These are phyloP conservation scores for Hypericum androsaemum DNA, from an alignment of 345 rosid genomes.

Conservation along the genomic window DNA sequence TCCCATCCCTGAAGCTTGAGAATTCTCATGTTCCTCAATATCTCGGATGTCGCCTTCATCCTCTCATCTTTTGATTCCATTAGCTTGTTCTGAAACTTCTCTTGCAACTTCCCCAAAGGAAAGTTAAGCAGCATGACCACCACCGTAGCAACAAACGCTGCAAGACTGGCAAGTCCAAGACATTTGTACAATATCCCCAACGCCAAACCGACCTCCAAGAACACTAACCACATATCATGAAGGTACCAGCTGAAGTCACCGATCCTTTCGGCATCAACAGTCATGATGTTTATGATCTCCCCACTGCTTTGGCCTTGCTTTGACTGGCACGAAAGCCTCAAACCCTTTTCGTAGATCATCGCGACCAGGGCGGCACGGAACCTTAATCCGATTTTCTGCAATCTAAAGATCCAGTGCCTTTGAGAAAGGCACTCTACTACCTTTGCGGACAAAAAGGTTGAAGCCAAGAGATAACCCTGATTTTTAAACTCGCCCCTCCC, in stretches of 20 bases:
- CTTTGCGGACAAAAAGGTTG: constrained; percentile 20
- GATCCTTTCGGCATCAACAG: constrained; percentile 25
- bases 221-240: constrained; percentile 25
- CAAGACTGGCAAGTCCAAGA: constrained; percentile 19
- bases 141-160: constrained; percentile 13
- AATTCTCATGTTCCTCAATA: constrained; percentile 25
- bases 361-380: constrained; percentile 11
- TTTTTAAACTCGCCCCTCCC: constrained; percentile 12
- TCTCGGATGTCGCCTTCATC: constrained; percentile 28
- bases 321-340: constrained; percentile 20
- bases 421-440: constrained; percentile 21
- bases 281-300: constrained; percentile 28
- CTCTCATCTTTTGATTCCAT: constrained; percentile 27
- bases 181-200: constrained; percentile 20
- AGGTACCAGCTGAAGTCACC: constrained; percentile 21
- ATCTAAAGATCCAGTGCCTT: constrained; percentile 20
- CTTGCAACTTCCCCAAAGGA: constrained; percentile 19
- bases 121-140: constrained; percentile 19
- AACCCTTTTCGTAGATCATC: constrained; percentile 19
- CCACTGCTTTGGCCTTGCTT: constrained; percentile 26
- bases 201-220: constrained; percentile 22
- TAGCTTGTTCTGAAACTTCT: constrained; percentile 22
- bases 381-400: constrained; percentile 23
- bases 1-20: constrained; percentile 37
- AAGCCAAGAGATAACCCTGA: constrained; percentile 24